A percentile compares a stretch with the other conserved stretches of the same genome.
Conservation (phyloP, 208 protist genomes). For the Crithidia mellificae region DNA sequence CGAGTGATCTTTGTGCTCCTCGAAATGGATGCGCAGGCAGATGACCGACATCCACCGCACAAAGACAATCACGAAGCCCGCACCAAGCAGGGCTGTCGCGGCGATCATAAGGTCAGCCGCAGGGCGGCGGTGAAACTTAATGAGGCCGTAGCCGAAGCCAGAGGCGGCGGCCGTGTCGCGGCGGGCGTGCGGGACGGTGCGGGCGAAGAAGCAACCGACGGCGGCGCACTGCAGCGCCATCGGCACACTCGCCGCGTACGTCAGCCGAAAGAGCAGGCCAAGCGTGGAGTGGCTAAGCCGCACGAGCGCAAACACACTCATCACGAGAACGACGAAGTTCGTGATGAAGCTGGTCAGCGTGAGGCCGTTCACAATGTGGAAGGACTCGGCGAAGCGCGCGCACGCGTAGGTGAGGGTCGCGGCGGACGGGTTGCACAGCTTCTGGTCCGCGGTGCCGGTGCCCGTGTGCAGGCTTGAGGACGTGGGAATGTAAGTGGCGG, state of each 20-base stretch:
- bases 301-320: constrained; percentile 40
- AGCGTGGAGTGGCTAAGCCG: constrained; percentile 37
- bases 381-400: constrained; percentile 59
- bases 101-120: constrained; percentile 44
- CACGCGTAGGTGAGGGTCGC: constrained; percentile 37
- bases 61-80: constrained; percentile 32
- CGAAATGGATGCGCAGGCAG: constrained; percentile 23
- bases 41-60: constrained; percentile 37
- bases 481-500: constrained; percentile 31
- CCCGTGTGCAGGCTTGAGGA: not conserved
- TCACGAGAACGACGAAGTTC: constrained; percentile 34
- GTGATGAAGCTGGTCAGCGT: constrained; percentile 55
- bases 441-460: constrained; percentile 4
- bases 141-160: not conserved
- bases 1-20: constrained; percentile 28
- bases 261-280: constrained; percentile 29
- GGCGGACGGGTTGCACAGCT: constrained; percentile 43
- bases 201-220: constrained; percentile 46
- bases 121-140: constrained; percentile 39
- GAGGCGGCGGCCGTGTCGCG: constrained; percentile 16
- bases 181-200: constrained; percentile 39
- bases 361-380: constrained; percentile 54
- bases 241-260: constrained; percentile 33
- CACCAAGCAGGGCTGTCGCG: constrained; percentile 41
- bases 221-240: constrained; percentile 49